Percentiles rank a stretch among this genome's conserved stretches.
phyloP scores from a whole-genome alignment of 2,329 filamentous ascomycete genomes.

The Talaromyces sp. region DNA sequence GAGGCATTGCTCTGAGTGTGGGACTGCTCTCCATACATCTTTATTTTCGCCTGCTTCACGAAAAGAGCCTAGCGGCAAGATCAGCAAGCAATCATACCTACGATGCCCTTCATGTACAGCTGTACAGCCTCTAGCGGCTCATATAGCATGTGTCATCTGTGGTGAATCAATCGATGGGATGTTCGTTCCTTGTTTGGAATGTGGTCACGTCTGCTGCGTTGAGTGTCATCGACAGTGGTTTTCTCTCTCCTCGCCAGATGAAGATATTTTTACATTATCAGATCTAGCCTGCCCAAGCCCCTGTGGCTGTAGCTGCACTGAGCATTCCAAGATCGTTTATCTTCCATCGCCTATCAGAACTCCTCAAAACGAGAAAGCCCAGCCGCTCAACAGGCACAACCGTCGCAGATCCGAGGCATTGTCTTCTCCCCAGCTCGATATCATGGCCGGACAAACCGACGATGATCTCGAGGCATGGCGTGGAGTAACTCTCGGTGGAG shows the following conservation, averaged over 20 bases:
- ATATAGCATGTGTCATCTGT: constrained; percentile 42
- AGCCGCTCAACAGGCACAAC: constrained; percentile 13
- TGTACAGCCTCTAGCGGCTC: constrained; percentile 27
- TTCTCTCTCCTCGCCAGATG: constrained; percentile 13
- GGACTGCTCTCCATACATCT: constrained; percentile 31
- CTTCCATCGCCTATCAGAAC: constrained; percentile 6
- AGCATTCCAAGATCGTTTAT: constrained; percentile 21
- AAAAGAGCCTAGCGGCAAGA: constrained; percentile 20
- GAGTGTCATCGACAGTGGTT: constrained; percentile 43
- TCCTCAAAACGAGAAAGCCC: constrained; percentile 14
- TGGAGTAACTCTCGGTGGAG: constrained; percentile 35
- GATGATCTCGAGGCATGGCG: constrained; percentile 33
- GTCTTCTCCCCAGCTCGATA: constrained; percentile 12
- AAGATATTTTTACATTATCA: background rate
- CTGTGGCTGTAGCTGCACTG: constrained; percentile 45
- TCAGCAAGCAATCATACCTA: constrained; percentile 15
- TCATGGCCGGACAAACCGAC: constrained; percentile 23
- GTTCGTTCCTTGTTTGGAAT: constrained; percentile 43
- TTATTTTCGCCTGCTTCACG: constrained; percentile 26
- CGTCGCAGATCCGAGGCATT: constrained; percentile 13
- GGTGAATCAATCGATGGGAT: constrained; percentile 40
- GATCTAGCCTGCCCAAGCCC: constrained; percentile 38
- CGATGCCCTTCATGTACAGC: constrained; percentile 35
- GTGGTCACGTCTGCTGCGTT: constrained; percentile 45
- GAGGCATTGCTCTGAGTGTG: constrained; percentile 39